Evolutionary conservation across 768 basidiomycete species (phyloP).

Genomic region (Lactarius psammicola): DNA sequence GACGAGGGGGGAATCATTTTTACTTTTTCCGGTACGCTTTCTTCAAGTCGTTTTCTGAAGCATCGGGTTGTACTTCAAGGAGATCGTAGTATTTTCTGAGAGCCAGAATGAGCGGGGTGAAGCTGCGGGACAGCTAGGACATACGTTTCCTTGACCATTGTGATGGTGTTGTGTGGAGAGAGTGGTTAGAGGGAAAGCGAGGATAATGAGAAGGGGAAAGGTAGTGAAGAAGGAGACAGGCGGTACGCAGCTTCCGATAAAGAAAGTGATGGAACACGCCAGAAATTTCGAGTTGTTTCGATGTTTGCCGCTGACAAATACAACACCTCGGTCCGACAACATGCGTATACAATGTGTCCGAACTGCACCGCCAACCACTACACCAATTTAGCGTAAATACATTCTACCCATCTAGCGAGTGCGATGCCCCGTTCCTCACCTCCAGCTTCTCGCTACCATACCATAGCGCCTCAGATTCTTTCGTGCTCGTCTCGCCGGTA

Average conservation of each 20-base stretch:
- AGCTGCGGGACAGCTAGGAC: constrained; percentile 29
- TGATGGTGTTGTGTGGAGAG: constrained; percentile 24
- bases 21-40: constrained; percentile 96
- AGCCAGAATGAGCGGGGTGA: constrained; percentile 10
- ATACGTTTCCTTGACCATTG: constrained; percentile 73
- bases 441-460: background rate
- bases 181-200: constrained; percentile 22
- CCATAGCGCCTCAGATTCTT: constrained; percentile 19
- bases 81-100: constrained; percentile 89
- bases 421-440: background rate
- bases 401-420: background rate
- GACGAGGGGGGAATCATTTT: constrained; percentile 25
- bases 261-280: constrained; percentile 40
- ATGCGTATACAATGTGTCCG: background rate
- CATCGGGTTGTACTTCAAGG: constrained; percentile 77
- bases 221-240: constrained; percentile 22
- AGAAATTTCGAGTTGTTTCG: constrained; percentile 39
- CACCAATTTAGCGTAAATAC: background rate
- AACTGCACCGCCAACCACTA: background rate
- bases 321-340: constrained; percentile 1
- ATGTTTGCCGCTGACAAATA: constrained; percentile 17
- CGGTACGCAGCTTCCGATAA: constrained; percentile 30
- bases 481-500: constrained; percentile 15
- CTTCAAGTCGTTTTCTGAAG: constrained; percentile 84
- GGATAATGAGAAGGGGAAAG: constrained; percentile 16